Evolutionary conservation across 768 basidiomycete genomes (phyloP).

Genomic region (Exidia glandulosa): DNA sequence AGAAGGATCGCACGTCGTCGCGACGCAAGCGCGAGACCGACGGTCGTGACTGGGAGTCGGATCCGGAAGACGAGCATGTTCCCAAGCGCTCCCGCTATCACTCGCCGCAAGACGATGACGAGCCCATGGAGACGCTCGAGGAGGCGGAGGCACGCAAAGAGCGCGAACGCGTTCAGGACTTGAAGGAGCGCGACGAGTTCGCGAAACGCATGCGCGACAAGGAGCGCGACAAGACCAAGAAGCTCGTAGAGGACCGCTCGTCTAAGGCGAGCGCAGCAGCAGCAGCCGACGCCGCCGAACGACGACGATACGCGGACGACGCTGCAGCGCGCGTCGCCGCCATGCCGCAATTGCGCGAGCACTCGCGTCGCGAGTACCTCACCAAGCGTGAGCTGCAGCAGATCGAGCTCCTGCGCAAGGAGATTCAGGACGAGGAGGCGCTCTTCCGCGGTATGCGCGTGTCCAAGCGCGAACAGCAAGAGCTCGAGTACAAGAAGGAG

Average conservation of each 20-base stretch:
- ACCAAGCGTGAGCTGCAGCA: slow-evolving; percentile 95
- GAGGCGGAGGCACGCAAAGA: slow-evolving; percentile 64
- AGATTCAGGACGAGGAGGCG: slow-evolving; percentile 89
- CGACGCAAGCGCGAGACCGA: slow-evolving; percentile 70
- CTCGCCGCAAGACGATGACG: slow-evolving; percentile 28
- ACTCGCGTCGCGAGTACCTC: slow-evolving; percentile 90
- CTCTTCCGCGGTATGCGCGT: slow-evolving; percentile 87
- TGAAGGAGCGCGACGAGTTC: slow-evolving; percentile 85
- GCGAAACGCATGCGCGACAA: slow-evolving; percentile 75
- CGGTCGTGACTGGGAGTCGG: slow-evolving; percentile 80
- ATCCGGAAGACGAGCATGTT: slow-evolving; percentile 63
- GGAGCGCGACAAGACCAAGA: slow-evolving; percentile 80
- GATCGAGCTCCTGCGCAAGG: slow-evolving; percentile 82
- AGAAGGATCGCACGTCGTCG: neutral
- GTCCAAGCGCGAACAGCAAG: slow-evolving; percentile 67
- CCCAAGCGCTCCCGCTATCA: slow-evolving; percentile 37
- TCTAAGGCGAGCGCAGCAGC: slow-evolving; percentile 54
- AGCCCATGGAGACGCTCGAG: slow-evolving; percentile 41
- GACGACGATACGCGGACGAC: slow-evolving; percentile 77
- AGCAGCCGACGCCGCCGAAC: slow-evolving; percentile 71
- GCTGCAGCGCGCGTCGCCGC: slow-evolving; percentile 34
- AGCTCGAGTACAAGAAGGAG: slow-evolving; percentile 88
- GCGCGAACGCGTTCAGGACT: slow-evolving; percentile 64
- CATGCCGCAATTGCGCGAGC: slow-evolving; percentile 68
- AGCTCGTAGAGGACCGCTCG: slow-evolving; percentile 84